Evolutionary conservation across 2,329 filamentous ascomycete species (phyloP).

Genomic region (Xylaria sp.): DNA sequence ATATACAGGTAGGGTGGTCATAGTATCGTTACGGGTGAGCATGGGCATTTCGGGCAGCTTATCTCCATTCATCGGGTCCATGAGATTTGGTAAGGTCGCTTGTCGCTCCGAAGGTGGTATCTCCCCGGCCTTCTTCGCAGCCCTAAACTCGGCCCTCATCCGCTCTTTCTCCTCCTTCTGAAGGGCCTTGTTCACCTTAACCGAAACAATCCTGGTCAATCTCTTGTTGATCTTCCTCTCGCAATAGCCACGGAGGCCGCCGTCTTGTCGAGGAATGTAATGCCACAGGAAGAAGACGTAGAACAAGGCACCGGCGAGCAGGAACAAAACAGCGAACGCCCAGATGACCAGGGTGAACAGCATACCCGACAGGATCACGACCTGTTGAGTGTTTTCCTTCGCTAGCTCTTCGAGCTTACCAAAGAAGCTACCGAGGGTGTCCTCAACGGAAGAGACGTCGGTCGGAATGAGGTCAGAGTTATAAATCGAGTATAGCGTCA

Average conservation of each 20-base stretch:
- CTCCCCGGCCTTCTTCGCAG: slow-evolving; percentile 58
- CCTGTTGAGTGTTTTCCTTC: slow-evolving; percentile 74
- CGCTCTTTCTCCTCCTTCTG: slow-evolving; percentile 72
- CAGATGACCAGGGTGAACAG: slow-evolving; percentile 88
- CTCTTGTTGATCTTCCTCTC: slow-evolving; percentile 87
- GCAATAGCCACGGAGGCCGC: slow-evolving; percentile 82
- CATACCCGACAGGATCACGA: slow-evolving; percentile 86
- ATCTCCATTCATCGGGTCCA: slow-evolving; percentile 51
- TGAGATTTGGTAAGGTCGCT: slow-evolving; percentile 69
- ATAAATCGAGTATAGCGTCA: slow-evolving; percentile 87
- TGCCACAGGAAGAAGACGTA: slow-evolving; percentile 92
- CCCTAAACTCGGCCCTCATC: slow-evolving; percentile 53
- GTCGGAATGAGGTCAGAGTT: slow-evolving; percentile 70
- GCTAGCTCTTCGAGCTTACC: slow-evolving; percentile 77
- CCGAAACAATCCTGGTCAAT: slow-evolving; percentile 80
- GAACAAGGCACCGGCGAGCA: slow-evolving; percentile 75
- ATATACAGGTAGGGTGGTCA: slow-evolving; percentile 64
- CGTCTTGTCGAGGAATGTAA: slow-evolving; percentile 82
- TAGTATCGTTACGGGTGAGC: slow-evolving; percentile 62
- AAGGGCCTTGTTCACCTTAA: slow-evolving; percentile 86
- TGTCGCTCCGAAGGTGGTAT: slow-evolving; percentile 54
- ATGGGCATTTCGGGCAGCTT: slow-evolving; percentile 61
- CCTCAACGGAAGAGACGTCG: slow-evolving; percentile 55
- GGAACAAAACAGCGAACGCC: slow-evolving; percentile 76
- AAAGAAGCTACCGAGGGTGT: slow-evolving; percentile 75